Conservation (phyloP, 768 basidiomycete species). For the Lentinula sp. region DNA sequence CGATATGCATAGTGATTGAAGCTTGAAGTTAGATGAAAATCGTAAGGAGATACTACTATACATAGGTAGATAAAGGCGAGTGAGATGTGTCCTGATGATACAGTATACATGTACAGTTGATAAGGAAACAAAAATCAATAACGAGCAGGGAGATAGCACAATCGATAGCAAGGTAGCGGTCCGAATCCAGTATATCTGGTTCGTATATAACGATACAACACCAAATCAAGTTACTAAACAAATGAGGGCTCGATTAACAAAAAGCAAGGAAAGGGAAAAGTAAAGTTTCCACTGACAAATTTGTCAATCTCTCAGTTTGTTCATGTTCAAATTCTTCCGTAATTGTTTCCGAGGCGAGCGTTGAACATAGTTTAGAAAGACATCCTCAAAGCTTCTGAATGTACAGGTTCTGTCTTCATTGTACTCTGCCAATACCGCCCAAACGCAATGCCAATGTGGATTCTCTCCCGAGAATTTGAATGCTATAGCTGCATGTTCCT, state of each 20-base stretch:
- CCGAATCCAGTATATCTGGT: no score
- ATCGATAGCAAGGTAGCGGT: background rate
- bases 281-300: background rate
- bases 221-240: no score
- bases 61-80: no score
- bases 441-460: constrained; percentile 53
- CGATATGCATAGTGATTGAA: no score
- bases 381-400: constrained; percentile 57
- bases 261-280: background rate
- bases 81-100: background rate
- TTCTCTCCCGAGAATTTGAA: constrained; percentile 45
- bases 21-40: no score
- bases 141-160: background rate
- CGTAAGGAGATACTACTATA: no score
- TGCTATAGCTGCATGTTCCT: constrained; percentile 38
- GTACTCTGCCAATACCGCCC: constrained; percentile 54
- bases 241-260: no score
- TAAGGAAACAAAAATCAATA: background rate
- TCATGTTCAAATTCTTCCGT: background rate
- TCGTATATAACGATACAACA: no score
- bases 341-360: constrained; percentile 32
- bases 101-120: background rate
- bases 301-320: background rate
- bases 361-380: constrained; percentile 44
- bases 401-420: constrained; percentile 34